phyloP scores from a whole-genome alignment of 73 alveolate species.

The Symbiodinium natans region DNA sequence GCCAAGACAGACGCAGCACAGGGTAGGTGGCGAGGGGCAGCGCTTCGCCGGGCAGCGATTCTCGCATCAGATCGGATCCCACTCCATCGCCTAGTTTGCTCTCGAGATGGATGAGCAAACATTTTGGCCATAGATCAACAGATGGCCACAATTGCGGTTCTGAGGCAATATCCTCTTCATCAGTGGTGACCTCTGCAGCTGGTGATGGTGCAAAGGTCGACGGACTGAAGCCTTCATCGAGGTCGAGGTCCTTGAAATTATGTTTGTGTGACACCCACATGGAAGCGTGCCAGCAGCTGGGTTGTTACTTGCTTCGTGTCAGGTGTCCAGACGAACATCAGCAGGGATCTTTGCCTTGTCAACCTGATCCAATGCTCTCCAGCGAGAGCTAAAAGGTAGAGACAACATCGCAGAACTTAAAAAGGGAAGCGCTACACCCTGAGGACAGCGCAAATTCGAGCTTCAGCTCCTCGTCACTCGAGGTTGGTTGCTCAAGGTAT shows the following conservation, averaged over 20 bases:
- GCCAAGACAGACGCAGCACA: background rate
- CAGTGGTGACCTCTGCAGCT: background rate
- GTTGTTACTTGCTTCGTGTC: background rate
- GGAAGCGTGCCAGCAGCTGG: too few species aligned
- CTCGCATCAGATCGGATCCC: background rate
- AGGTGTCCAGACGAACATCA: background rate
- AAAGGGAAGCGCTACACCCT: too few species aligned
- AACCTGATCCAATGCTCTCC: too few species aligned
- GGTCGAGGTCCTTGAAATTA: background rate
- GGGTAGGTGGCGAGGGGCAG: background rate
- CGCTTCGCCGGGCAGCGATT: background rate
- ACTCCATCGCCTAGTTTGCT: background rate
- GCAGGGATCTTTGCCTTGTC: background rate
- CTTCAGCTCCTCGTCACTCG: constrained; percentile 43
- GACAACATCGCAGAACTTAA: too few species aligned
- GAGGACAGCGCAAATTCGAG: constrained; percentile 25
- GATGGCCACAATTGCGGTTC: too few species aligned
- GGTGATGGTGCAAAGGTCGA: constrained; percentile 24
- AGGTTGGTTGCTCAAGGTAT: constrained; percentile 44
- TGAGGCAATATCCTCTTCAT: background rate
- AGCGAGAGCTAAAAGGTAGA: too few species aligned
- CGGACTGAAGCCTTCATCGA: background rate
- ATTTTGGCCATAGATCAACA: too few species aligned
- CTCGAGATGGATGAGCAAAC: background rate
- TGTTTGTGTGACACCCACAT: too few species aligned